Evolutionary conservation across 768 basidiomycete genomes (phyloP), one percentile per base, ranked within the genome.

Genomic region (Mycena amicta): DNA sequence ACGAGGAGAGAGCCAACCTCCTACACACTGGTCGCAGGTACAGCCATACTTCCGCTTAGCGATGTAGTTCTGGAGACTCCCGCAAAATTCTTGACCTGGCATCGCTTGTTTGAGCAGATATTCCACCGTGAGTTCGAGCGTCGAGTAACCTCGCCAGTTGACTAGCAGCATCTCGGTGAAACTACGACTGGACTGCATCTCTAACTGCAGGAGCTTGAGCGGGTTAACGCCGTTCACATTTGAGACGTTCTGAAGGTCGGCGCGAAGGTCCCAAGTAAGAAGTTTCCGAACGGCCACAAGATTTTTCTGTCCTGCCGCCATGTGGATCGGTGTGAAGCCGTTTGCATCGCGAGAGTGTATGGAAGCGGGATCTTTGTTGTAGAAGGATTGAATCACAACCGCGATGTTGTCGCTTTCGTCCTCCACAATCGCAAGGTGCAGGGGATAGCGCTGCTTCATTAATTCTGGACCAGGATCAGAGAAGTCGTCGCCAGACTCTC

Each of bases 81-180:
- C n/a, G n/a, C n/a, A n/a, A 37, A 25, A 2, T 47, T 59, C 18
- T 28, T 8, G 13, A 56, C 57, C 40, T 65, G 61, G 62, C 67
- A 70, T 13, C 71, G 70, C 25, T 67, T 56, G 52, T 41, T 62
- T 62, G 16, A 57, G 47, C 8, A 59, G 45, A 20, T 18, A 55
- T 41, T 65, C 53, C 18, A 53, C 51, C 4, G 45, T 54, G n/a
- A 65, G 39, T 18, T 56, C 54, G 5, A 50, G 40, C 2, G 37
- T 29, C 3, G 54, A 56, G 31, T 65, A 56, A 5, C 64, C 64
- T 6, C 50, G 25, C 64, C 64, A 65, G 22, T 49, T 49, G 3
- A 26, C 53, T 47, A 62, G 16, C 26, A 62, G 39, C 33, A 52
- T 62, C 49, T 65, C 64, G 2, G 51, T 8, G 47, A 65, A 65